These are phyloP conservation scores for Dictyostelium firmibasis DNA, from an alignment of 78 protist species.

Conservation along the genomic window DNA sequence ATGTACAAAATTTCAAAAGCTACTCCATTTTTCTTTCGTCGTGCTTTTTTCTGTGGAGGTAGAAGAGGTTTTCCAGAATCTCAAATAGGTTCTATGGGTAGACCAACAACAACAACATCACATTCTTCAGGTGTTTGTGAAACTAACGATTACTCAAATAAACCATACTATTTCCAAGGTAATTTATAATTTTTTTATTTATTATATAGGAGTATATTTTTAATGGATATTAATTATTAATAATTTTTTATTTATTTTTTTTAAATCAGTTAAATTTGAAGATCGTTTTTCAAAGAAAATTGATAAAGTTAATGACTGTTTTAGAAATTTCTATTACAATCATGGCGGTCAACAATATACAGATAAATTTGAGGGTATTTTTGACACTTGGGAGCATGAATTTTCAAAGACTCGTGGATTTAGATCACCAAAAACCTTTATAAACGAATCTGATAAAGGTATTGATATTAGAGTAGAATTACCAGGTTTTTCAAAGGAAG, in stretches of 20 bases:
- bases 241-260: too few species aligned
- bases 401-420: not conserved
- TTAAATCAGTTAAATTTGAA: not conserved
- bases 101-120: not conserved
- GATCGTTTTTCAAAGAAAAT: not conserved
- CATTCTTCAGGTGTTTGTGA: not conserved
- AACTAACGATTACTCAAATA: not conserved
- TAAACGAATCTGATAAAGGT: not conserved
- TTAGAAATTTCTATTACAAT: not conserved
- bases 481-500: not conserved
- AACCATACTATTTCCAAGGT: not conserved
- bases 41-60: not conserved
- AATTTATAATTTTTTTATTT: not conserved
- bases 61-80: not conserved
- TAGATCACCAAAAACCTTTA: not conserved
- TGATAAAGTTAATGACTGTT: not conserved
- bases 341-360: not conserved
- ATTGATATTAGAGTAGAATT: not conserved
- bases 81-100: not conserved
- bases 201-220: too few species aligned
- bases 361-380: not conserved
- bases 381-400: not conserved
- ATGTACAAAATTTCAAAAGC: not conserved
- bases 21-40: not conserved
- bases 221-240: too few species aligned